phyloP scores from a whole-genome alignment of 2,329 filamentous ascomycete species.

The Trematosphaeria pertusa region DNA sequence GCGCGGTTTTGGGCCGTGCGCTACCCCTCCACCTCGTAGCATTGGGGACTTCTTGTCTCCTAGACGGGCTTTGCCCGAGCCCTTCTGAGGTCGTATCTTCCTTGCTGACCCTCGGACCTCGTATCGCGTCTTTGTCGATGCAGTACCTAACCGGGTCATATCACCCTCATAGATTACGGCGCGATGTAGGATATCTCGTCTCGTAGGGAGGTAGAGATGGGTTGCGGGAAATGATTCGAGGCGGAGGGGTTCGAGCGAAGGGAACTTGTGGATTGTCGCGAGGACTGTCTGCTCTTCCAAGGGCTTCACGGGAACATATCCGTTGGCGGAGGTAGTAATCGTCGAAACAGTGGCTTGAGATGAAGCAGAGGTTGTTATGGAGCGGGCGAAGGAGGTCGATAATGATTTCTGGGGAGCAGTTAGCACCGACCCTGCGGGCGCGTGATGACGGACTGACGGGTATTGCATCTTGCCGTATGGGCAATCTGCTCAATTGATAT shows the following conservation, averaged over 20 bases:
- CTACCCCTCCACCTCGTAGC: slow-evolving; percentile 82
- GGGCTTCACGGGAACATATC: slow-evolving; percentile 42
- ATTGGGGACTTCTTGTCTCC: slow-evolving; percentile 85
- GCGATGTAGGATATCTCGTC: slow-evolving; percentile 89
- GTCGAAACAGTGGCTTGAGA: slow-evolving; percentile 63
- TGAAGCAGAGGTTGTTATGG: slow-evolving; percentile 54
- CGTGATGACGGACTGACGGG: slow-evolving; percentile 55
- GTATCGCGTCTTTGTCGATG: slow-evolving; percentile 62
- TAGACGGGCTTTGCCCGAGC: slow-evolving; percentile 77
- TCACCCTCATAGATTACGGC: slow-evolving; percentile 94
- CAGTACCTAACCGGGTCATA: slow-evolving; percentile 78
- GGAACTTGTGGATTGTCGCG: slow-evolving; percentile 89
- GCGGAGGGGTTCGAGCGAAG: slow-evolving; percentile 80
- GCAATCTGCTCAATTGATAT: slow-evolving; percentile 37
- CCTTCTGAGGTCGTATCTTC: slow-evolving; percentile 89
- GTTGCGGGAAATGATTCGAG: slow-evolving; percentile 80
- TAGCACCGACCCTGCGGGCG: slow-evolving; percentile 42
- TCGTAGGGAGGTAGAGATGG: slow-evolving; percentile 85
- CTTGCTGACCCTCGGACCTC: slow-evolving; percentile 84
- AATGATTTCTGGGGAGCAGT: slow-evolving; percentile 33
- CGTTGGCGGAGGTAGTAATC: slow-evolving; percentile 50
- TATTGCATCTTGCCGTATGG: slow-evolving; percentile 37
- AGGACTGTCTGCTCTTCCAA: slow-evolving; percentile 64
- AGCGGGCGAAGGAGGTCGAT: slow-evolving; percentile 31
- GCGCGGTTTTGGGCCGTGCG: slow-evolving; percentile 87